A percentile compares a stretch with the other conserved stretches of the same genome.
These are phyloP conservation scores for Fremontodendron californicum DNA, from an alignment of 345 rosid genomes.

Conservation along the genomic window DNA sequence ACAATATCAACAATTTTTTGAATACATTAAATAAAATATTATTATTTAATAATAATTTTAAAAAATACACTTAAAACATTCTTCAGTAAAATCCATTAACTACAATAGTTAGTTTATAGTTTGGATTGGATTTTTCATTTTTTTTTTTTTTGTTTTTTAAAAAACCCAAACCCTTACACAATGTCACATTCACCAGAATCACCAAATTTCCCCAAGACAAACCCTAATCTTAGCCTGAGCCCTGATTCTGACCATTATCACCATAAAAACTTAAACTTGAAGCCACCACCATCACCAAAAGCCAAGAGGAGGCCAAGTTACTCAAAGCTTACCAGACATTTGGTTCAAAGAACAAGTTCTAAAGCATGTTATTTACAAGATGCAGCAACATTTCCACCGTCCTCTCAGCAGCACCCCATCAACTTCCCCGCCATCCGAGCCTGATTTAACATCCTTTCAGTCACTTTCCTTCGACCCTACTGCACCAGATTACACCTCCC, in stretches of 20 bases:
- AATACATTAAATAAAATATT: too few relatives aligned
- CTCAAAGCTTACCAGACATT: slow-evolving; percentile 21
- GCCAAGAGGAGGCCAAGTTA: neutral
- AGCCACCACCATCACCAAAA: slow-evolving; percentile 3
- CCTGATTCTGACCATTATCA: neutral
- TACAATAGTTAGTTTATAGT: neutral
- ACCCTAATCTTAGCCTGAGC: slow-evolving; percentile 16
- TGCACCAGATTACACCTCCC: slow-evolving; percentile 32
- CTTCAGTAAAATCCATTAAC: too few relatives aligned
- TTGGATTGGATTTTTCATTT: neutral
- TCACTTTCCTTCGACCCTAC: slow-evolving; percentile 3
- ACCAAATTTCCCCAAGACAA: slow-evolving; percentile 2
- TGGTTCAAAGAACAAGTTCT: slow-evolving; percentile 19
- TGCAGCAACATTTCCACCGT: slow-evolving; percentile 25
- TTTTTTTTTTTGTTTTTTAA: neutral
- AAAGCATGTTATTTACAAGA: slow-evolving; percentile 24
- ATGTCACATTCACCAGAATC: slow-evolving; percentile 22
- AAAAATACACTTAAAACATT: too few relatives aligned
- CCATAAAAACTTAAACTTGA: neutral
- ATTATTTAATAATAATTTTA: too few relatives aligned
- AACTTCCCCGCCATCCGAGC: slow-evolving; percentile 21
- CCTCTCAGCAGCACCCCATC: slow-evolving; percentile 16
- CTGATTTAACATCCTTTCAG: slow-evolving; percentile 11
- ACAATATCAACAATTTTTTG: too few relatives aligned
- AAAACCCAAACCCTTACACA: slow-evolving; percentile 5